Conservation (phyloP, 169 alveolate species). For the Plasmodium gaboni region DNA sequence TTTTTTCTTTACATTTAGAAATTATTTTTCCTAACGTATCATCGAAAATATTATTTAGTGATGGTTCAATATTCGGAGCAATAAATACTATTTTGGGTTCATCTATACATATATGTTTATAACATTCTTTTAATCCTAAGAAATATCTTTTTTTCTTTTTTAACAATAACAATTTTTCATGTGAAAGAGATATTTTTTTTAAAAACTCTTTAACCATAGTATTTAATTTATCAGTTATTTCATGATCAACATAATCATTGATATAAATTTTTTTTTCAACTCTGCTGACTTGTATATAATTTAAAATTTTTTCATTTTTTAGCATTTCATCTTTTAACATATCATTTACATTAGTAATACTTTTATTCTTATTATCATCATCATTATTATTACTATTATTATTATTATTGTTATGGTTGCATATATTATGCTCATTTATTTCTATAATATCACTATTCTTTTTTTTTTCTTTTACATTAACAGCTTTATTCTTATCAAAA, state of each 20-base stretch:
- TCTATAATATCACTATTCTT: too few relatives aligned
- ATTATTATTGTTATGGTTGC: too few relatives aligned
- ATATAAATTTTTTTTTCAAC: constrained; percentile 59
- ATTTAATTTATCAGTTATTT: constrained; percentile 53
- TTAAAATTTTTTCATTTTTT: constrained; percentile 55
- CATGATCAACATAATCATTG: constrained; percentile 63
- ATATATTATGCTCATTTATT: too few relatives aligned
- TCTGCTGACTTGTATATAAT: constrained; percentile 22
- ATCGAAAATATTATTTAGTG: constrained; percentile 36
- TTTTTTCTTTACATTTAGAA: constrained; percentile 51
- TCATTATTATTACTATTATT: too few relatives aligned
- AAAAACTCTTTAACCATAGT: constrained; percentile 53
- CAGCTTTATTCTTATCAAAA: too few relatives aligned
- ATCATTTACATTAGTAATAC: background rate
- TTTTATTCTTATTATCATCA: background rate
- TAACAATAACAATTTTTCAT: constrained; percentile 45
- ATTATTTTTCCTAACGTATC: constrained; percentile 34
- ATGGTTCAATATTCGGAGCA: constrained; percentile 73
- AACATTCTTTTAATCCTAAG: constrained; percentile 53
- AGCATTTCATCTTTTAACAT: constrained; percentile 41
- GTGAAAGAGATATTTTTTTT: constrained; percentile 51
- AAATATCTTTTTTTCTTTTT: constrained; percentile 36
- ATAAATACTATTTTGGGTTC: constrained; percentile 62
- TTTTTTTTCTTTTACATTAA: too few relatives aligned
- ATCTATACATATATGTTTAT: constrained; percentile 42